phyloP scores from a whole-genome alignment of 1,284 basidiomycete species.

The Baeospora myosura region DNA sequence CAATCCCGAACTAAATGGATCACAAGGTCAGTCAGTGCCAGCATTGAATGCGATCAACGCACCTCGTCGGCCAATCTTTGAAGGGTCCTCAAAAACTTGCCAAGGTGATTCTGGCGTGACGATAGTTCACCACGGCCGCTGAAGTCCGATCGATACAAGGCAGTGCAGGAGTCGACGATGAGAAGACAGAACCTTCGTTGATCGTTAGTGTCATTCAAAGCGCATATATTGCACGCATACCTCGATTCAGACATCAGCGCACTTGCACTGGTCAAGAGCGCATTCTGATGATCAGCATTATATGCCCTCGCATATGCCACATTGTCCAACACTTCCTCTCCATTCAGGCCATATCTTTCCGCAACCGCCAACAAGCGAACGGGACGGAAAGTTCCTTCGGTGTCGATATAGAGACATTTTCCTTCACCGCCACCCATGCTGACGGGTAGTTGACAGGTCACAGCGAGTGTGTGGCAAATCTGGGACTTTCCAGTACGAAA shows the following conservation, averaged over 20 bases:
- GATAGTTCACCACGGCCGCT: conserved; percentile 93
- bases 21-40: conserved; percentile 11
- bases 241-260: conserved; percentile 97
- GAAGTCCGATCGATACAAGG: conserved; percentile 94
- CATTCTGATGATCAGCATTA: conserved; percentile 96
- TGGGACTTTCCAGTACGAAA: conserved; percentile 99
- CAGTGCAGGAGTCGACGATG: conserved; percentile 96
- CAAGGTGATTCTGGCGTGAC: conserved; percentile 94
- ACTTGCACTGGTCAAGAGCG: conserved; percentile 85
- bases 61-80: conserved; percentile 96
- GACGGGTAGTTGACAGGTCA: conserved; percentile 95
- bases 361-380: conserved; percentile 91
- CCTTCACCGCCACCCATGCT: conserved; percentile 99
- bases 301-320: conserved; percentile 98
- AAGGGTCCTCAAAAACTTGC: conserved; percentile 90
- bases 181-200: conserved; percentile 82
- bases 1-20: conserved; percentile 79
- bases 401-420: conserved; percentile 98
- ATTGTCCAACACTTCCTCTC: conserved; percentile 97
- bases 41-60: conserved; percentile 15
- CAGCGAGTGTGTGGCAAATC: conserved; percentile 95
- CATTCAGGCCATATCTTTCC: conserved; percentile 91
- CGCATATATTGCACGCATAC: conserved; percentile 35
- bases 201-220: conserved; percentile 1
- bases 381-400: conserved; percentile 97